Percentiles rank a stretch among this genome's conserved stretches.
phyloP scores from a whole-genome alignment of 2,329 filamentous ascomycete genomes.

The Alternaria longipes region DNA sequence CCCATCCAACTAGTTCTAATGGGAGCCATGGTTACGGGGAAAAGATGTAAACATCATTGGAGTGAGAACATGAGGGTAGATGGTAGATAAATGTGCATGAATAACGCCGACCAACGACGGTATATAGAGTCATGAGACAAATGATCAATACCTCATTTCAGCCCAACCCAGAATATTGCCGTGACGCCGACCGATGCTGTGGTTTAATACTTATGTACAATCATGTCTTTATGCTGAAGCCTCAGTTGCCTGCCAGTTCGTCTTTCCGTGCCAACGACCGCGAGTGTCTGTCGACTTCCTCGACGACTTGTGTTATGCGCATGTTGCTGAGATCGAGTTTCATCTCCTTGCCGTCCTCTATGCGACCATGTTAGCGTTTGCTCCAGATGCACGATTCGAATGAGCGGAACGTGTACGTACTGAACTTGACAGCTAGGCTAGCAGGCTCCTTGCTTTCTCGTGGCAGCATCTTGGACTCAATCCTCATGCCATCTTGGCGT shows the following conservation, averaged over 20 bases:
- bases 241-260: slow-evolving; percentile 68
- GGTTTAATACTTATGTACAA: slow-evolving; percentile 8
- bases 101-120: slow-evolving; percentile 21
- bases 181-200: slow-evolving; percentile 41
- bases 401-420: slow-evolving; percentile 59
- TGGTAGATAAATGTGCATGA: slow-evolving; percentile 17
- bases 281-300: slow-evolving; percentile 91
- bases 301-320: slow-evolving; percentile 84
- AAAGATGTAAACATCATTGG: slow-evolving; percentile 4
- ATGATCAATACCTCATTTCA: slow-evolving; percentile 17
- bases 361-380: slow-evolving; percentile 25
- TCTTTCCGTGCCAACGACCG: slow-evolving; percentile 82
- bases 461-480: slow-evolving; percentile 79
- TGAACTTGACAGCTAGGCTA: slow-evolving; percentile 82
- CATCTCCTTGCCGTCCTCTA: slow-evolving; percentile 94
- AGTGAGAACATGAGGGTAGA: neutral
- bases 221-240: neutral
- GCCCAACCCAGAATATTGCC: slow-evolving; percentile 20
- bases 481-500: slow-evolving; percentile 75
- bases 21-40: slow-evolving; percentile 1
- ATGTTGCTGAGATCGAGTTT: slow-evolving; percentile 81
- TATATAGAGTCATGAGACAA: slow-evolving; percentile 32
- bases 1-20: slow-evolving; percentile 27
- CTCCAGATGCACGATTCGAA: neutral
- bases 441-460: slow-evolving; percentile 73